Evolutionary conservation across 2,329 filamentous ascomycete genomes (phyloP), one percentile per base, ranked within the genome.

Genomic region (Clonostachys sp.): DNA sequence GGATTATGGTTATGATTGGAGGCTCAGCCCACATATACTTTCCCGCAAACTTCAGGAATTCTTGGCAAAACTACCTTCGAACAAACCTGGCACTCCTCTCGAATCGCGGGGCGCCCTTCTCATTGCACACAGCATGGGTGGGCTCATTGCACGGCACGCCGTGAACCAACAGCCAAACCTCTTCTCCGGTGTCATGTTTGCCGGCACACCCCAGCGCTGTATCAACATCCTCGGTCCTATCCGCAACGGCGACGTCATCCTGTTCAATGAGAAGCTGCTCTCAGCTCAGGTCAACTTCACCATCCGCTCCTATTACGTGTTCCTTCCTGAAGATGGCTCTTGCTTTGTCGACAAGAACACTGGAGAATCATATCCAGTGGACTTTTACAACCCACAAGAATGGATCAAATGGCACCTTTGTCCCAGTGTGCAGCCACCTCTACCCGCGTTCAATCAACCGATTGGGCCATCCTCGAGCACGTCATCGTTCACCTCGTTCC

Each of bases 1-100:
- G 73, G 86, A 96, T 57, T 97, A 92, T 60, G 91, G 91, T 16
- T 97, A 96, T 58, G 92, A 97, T 66, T 97, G 92, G 92, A 80
- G 92, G 14, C 71, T 96, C 38, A 94, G 89, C 53, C 92, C 92
- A 1, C 80, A 86, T 58, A 71, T 90, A 1, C 76, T 94, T 0
- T 91, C 87, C 4, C 73, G 75, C 42, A 81, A 81, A 51, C 71
- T 97, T n/a, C 80, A 85, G 35, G 68, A 78, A 16, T 96, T 89
- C 57, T 71, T 97, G 13, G 81, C 87, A 59, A 74, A 68, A 3
- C 72, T 97, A 1, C 87, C 87, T 1, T 91, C 83, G 45, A 96
- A 96, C 58, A 75, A 80, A 42, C 71, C 76, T 4, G 74, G 69
- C 9, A 71, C 73, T 0, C 68, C 75, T 2, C 60, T 61, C 1